Percentiles rank a stretch among this genome's conserved stretches.
Conservation (phyloP, 257 asterid species). For the Solanum arcanum region DNA sequence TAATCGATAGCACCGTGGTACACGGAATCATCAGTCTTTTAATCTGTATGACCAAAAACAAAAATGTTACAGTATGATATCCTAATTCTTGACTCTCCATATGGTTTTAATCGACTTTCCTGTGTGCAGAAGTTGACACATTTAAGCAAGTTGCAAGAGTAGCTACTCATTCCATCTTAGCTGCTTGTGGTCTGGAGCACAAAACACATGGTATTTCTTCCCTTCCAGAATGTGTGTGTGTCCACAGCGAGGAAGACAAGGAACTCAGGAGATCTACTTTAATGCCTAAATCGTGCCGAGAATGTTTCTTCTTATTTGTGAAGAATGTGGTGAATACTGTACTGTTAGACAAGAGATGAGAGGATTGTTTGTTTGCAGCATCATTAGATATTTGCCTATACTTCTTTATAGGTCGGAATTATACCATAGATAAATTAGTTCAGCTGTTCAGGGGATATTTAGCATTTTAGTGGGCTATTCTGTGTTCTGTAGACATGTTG, state of each 20-base stretch:
- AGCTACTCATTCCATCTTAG: slow-evolving; percentile 59
- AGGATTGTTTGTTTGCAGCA: not conserved
- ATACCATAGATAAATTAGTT: not conserved
- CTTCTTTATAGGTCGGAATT: not conserved
- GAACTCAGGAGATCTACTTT: slow-evolving; percentile 31
- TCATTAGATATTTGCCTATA: not conserved
- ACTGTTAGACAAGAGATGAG: slow-evolving; percentile 16
- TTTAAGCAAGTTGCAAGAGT: slow-evolving; percentile 60
- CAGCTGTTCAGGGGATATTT: not conserved
- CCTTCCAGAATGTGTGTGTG: slow-evolving; percentile 27
- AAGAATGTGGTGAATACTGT: slow-evolving; percentile 39
- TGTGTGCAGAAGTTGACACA: slow-evolving; percentile 30
- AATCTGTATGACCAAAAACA: not conserved
- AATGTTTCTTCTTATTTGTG: slow-evolving; percentile 52
- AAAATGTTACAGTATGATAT: not conserved
- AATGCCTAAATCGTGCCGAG: slow-evolving; percentile 56
- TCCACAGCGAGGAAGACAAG: slow-evolving; percentile 21
- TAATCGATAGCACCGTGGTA: not conserved
- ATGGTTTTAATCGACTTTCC: not conserved
- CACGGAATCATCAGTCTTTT: not conserved
- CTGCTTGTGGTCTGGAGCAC: slow-evolving; percentile 55
- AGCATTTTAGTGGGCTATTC: not conserved
- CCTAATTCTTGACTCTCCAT: not conserved
- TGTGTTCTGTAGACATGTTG: not conserved
- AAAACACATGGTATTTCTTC: slow-evolving; percentile 19